A percentile compares a stretch with the other conserved stretches of the same genome.
Evolutionary conservation across 441 rosid species (phyloP).

Genomic region (Macaranga tanarius): DNA sequence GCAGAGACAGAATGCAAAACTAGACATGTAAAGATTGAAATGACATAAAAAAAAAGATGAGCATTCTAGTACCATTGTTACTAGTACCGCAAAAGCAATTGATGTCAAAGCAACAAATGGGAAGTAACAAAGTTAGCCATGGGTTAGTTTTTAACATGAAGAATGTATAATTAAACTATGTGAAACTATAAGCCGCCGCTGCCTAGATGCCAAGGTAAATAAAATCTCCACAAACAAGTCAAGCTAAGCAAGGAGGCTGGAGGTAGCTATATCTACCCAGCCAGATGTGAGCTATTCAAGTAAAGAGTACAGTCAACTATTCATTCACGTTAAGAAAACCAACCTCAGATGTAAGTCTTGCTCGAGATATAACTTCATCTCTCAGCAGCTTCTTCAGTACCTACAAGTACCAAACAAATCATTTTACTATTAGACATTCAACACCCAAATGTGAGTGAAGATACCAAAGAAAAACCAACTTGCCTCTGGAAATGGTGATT

Average conservation of each 20-base stretch:
- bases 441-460: not conserved
- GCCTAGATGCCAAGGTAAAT: too few relatives aligned
- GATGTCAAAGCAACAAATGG: not conserved
- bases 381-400: slow-evolving; percentile 74
- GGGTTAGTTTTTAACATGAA: too few relatives aligned
- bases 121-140: too few relatives aligned
- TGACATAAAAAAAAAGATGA: not conserved
- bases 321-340: slow-evolving; percentile 23
- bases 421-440: not conserved
- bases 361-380: slow-evolving; percentile 64
- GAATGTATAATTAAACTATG: too few relatives aligned
- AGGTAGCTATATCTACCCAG: too few relatives aligned
- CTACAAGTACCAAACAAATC: slow-evolving; percentile 36
- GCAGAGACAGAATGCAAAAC: not conserved
- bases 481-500: slow-evolving; percentile 91
- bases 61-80: not conserved
- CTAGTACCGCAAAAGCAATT: not conserved
- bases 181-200: too few relatives aligned
- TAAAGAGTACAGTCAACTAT: not conserved
- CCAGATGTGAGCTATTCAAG: not conserved
- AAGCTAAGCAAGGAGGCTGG: too few relatives aligned
- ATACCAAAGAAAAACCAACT: slow-evolving; percentile 22
- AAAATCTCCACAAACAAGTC: too few relatives aligned
- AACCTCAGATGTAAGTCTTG: slow-evolving; percentile 76
- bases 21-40: not conserved